Conservation (phyloP, 768 basidiomycete genomes). For the Naematelia encephala region DNA sequence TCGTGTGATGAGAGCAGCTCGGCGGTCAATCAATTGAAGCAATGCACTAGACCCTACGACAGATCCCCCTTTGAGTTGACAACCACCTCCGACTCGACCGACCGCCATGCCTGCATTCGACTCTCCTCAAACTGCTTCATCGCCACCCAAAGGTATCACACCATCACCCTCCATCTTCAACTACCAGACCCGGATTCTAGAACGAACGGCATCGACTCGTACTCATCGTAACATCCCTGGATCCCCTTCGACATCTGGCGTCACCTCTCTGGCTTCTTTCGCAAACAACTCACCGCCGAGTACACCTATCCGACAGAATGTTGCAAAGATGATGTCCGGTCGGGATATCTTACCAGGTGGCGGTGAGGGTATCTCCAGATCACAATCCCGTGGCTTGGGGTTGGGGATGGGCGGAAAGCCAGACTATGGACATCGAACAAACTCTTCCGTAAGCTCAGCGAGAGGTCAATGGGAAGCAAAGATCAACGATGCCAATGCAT, state of each 20-base stretch:
- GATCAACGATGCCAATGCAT: slow-evolving; percentile 16
- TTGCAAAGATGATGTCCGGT: slow-evolving; percentile 29
- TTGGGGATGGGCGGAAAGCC: slow-evolving; percentile 22
- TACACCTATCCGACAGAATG: slow-evolving; percentile 30
- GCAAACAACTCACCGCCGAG: slow-evolving; percentile 27
- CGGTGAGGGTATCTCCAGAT: not conserved
- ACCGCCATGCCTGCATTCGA: not conserved
- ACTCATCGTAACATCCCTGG: slow-evolving; percentile 10
- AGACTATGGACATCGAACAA: not conserved
- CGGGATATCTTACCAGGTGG: not conserved
- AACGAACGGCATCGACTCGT: slow-evolving; percentile 19
- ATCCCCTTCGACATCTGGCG: slow-evolving; percentile 10
- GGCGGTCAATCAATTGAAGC: too few relatives aligned
- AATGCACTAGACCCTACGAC: too few relatives aligned
- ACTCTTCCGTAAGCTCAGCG: slow-evolving; percentile 34
- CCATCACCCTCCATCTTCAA: slow-evolving; percentile 41
- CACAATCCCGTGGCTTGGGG: slow-evolving; percentile 13
- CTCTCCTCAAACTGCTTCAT: slow-evolving; percentile 15
- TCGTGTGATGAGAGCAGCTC: too few relatives aligned
- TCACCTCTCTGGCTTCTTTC: slow-evolving; percentile 20
- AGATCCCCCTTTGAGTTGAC: too few relatives aligned
- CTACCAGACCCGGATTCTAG: slow-evolving; percentile 39
- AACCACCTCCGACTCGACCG: slow-evolving; percentile 1
- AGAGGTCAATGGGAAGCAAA: slow-evolving; percentile 40
- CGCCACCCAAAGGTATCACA: slow-evolving; percentile 39